Base-by-base conservation (phyloP, 768 basidiomycete genomes). In the Lyophyllum decastes region DNA sequence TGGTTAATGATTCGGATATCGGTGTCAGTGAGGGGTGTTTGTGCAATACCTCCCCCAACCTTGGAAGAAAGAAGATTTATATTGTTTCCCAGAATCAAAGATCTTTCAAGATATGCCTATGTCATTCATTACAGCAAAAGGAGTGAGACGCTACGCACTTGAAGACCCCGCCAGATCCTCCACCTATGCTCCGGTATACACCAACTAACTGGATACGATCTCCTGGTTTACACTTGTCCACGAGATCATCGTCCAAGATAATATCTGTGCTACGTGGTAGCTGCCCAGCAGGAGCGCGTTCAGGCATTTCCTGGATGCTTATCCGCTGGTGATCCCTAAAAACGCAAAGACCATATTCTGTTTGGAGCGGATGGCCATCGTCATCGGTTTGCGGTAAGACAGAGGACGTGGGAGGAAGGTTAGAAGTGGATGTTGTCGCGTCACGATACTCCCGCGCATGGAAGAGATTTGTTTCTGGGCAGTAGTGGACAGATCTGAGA, bases 231-330 rank as follows among this genome's bases (percentile, higher is more conserved):
- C 94, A 97, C 68, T 86, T 89, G 75, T 99, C 97, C 30, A 99
- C 97, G 49, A 98, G 78, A 71, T 99, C 97, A 61, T 97, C 95
- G 64, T 97, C 96, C 61, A 98, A 74, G 45, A 98, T 92, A 52
- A 98, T 90, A 72, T 99, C 97, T 34, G 94, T 95, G 66, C 95
- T 95, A 48, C 97, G 83, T 45, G 97, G 97, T 26, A 99, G 80
- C 72, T 98, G 96, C 26, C 97, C 97, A 44, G 97, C 92, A 24
- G 97, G 97, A 14, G 97, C 95, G 22, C 97, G 87, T 74, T 99
- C 97, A 2, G 97, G 97, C 96, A 99, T 98, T 70, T 99, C 97
- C 76, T 99, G 97, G 61, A 99, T 98, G 72, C 88, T 94, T 69
- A 98, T 92, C 62, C 94, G 87, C 73, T 99, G 97, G 73, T 98